Conservation (phyloP, 108 stramenopile species). For the Schizochytrium sp. region DNA sequence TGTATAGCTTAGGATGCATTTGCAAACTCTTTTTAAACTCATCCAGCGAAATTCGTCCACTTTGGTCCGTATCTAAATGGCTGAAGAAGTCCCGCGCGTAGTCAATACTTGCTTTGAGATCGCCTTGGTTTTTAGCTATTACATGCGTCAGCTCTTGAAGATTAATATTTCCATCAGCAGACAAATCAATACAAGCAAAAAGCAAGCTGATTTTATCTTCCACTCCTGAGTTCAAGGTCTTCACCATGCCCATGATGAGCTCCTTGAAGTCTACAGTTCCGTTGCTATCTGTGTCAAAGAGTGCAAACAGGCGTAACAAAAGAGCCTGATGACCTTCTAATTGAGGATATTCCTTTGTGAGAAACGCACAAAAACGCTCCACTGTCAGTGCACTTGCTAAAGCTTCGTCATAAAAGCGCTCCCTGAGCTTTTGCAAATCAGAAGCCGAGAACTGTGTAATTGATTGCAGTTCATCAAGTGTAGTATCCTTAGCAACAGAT, state of each 20-base stretch:
- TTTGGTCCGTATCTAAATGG: conserved; percentile 9
- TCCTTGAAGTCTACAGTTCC: conserved; percentile 38
- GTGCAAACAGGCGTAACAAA: conserved; percentile 43
- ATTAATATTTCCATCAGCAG: conserved; percentile 36
- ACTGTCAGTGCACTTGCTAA: conserved; percentile 31
- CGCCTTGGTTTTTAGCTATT: conserved; percentile 30
- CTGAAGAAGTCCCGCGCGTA: conserved; percentile 51
- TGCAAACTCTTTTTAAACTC: conserved; percentile 17
- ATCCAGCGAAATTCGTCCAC: not conserved
- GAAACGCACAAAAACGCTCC: conserved; percentile 44
- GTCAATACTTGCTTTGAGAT: conserved; percentile 41
- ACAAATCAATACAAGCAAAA: conserved; percentile 13
- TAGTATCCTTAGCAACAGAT: not conserved
- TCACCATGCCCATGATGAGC: conserved; percentile 14
- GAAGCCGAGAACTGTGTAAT: conserved; percentile 8
- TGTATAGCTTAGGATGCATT: conserved; percentile 7
- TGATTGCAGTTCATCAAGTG: conserved; percentile 42
- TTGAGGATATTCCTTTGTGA: conserved; percentile 46
- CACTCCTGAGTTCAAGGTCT: not conserved
- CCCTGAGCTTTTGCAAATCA: conserved; percentile 22
- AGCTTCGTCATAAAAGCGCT: conserved; percentile 8
- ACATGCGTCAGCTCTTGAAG: conserved; percentile 59
- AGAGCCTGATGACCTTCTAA: conserved; percentile 51
- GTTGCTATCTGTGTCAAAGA: conserved; percentile 41
- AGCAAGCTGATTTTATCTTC: conserved; percentile 42